Base-by-base conservation (phyloP, 805 yeast species). In the Lipomyces spencermartinsiae region DNA sequence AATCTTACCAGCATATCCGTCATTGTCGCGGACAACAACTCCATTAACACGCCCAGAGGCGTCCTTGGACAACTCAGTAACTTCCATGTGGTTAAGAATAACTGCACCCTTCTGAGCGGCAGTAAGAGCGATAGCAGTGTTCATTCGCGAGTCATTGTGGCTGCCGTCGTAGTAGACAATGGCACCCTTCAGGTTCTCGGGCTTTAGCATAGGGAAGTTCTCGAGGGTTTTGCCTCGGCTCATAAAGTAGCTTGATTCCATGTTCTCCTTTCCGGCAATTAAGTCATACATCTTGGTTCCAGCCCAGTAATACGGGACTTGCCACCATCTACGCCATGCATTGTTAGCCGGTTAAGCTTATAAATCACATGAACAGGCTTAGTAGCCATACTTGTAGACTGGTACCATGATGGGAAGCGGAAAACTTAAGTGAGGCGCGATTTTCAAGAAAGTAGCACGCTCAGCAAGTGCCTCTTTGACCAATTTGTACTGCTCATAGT, bases 161-260 rank as follows among this genome's bases (percentile, higher is more conserved):
- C 93, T 84, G 74, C 98, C 98, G 79, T 93, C 98, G 79, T 93
- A 97, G 83, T 94, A 93, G 65, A 94, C 96, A 74, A 95, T 84
- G 62, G 95, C 91, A 58, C 97, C 97, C 80, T 91, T 93, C 80
- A 94, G 85, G 71, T 87, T 86, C 57, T 87, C 82, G 68, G 86
- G 86, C 77, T 91, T 93, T 76, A 93, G 83, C 90, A 91, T 91
- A 61, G 97, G 98, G 76, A 94, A 95, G 64, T 88, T 83, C 71
- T 89, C 90, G 62, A 86, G 76, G 35, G 97, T 89, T 68, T 85
- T 83, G 62, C 86, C 82, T 70, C 88, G 85, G 54, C 91, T 84
- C 77, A 92, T 83, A 70, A 92, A 78, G 75, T 91, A 93, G 34
- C 96, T 88, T 71, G 86, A 83, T 77, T 91, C 88, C 79, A 93